These are phyloP conservation scores for Euphorbia celastroides DNA, from an alignment of 441 rosid genomes.

Conservation along the genomic window DNA sequence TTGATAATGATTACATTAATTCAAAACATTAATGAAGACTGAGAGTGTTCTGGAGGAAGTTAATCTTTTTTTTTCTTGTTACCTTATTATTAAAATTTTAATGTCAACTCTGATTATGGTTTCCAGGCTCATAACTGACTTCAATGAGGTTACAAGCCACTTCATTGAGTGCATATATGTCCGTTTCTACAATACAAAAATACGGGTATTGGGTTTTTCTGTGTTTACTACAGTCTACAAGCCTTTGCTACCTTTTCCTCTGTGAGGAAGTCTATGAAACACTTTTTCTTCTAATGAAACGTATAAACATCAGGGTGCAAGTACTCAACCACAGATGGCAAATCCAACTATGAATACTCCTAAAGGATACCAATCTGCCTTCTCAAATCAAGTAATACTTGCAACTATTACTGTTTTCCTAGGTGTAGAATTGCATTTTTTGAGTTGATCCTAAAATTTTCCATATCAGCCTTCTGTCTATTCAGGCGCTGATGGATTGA, in stretches of 20 bases:
- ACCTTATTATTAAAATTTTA: conserved; percentile 17
- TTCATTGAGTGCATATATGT: conserved; percentile 85
- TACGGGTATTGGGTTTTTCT: conserved; percentile 49
- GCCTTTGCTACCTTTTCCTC: neutral
- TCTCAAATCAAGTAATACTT: conserved; percentile 50
- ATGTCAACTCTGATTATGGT: conserved; percentile 13
- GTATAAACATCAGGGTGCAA: conserved; percentile 37
- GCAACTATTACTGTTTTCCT: neutral
- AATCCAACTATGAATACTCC: conserved; percentile 40
- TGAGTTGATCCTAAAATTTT: conserved; percentile 1
- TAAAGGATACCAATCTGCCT: conserved; percentile 42
- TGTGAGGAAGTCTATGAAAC: neutral
- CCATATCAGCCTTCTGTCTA: conserved; percentile 39
- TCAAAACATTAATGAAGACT: neutral
- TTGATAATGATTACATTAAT: conserved; percentile 3
- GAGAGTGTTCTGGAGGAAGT: neutral
- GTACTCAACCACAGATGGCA: conserved; percentile 49
- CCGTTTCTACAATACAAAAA: conserved; percentile 64
- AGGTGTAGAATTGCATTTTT: conserved; percentile 3
- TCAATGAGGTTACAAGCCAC: conserved; percentile 78
- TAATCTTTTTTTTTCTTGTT: neutral
- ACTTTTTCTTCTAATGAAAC: conserved; percentile 7
- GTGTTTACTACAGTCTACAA: conserved; percentile 1
- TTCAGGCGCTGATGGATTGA: conserved; percentile 32
- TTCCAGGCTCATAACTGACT: conserved; percentile 78